phyloP scores from a whole-genome alignment of 148 eudicot genomes.

The Selenicereus undatus region DNA sequence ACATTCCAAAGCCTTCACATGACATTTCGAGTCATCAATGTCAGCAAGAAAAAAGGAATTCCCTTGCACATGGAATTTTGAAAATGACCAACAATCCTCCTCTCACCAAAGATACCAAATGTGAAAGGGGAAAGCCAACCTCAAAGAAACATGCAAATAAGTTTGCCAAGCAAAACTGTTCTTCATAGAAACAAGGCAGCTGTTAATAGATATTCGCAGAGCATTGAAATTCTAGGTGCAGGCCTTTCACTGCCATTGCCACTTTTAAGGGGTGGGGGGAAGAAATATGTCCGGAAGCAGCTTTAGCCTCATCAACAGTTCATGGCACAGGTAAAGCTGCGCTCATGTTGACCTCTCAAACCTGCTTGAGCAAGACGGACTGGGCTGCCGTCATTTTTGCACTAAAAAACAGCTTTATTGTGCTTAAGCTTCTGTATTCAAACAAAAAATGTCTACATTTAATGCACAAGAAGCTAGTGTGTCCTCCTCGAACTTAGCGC shows the following conservation, averaged over 20 bases:
- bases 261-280: not conserved
- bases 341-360: not conserved
- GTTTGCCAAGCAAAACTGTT: not conserved
- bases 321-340: not conserved
- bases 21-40: slow-evolving; percentile 9
- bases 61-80: not conserved
- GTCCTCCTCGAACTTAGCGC: not conserved
- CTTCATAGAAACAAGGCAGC: slow-evolving; percentile 9
- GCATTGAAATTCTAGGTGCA: not conserved
- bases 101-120: not conserved
- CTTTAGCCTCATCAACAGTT: not conserved
- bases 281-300: not conserved
- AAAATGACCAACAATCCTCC: not conserved
- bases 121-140: not conserved
- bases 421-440: slow-evolving; percentile 2
- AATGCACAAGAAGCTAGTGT: not conserved
- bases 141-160: slow-evolving; percentile 10
- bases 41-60: slow-evolving; percentile 7
- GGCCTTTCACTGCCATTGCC: not conserved
- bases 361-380: too few species aligned
- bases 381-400: not conserved
- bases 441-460: not conserved
- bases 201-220: not conserved
- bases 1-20: slow-evolving; percentile 82
- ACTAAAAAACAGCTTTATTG: not conserved